Evolutionary conservation across 805 yeast species (phyloP), one percentile per base, ranked within the genome.

Genomic region (Wickerhamomyces pijperi): DNA sequence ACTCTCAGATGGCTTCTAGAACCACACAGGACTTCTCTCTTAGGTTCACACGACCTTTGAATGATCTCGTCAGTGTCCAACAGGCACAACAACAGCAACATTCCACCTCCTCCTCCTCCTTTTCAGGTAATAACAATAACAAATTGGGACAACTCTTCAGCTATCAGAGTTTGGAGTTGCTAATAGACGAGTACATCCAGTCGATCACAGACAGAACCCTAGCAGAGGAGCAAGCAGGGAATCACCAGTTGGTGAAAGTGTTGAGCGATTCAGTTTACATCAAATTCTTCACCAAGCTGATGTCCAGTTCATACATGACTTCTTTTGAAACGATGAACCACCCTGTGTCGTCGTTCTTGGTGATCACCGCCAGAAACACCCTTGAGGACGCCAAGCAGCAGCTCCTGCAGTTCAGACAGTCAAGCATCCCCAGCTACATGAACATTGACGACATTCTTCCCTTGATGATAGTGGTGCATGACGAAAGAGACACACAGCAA

Each of bases 301-400:
- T 82, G 7, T 68, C 85, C 3, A 67, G 81, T 12, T 68, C 74
- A 13, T 68, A 69, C 7, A 59, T 83, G 8, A 75, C 84, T 2
- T 78, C 90, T 2, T 85, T 83, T 54, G 97, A 90, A 56, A 78
- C 86, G 5, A 78, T 87, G 56, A 78, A 82, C 47, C 96, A 88
- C 54, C 97, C 97, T 0, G 72, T 86, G 2, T 70, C 84, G 3
- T 82, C 87, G 33, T 54, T 90, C 13, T 67, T 86, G 37, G 78
- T 79, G 1, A 64, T 86, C 3, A 73, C 84, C 18, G 66, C 74
- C 18, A 46, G 59, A 13, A 83, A 78, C 41, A 43, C 70, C 0
- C 56, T 74, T 25, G 77, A 72, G 12, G 58, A 61, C n/a, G 76
- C 92, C 5, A 67, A 81, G 38, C 71, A 69, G 16, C 54, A 76